Evolutionary conservation across 73 alveolate genomes (phyloP).

Genomic region (Halteria grandinella): DNA sequence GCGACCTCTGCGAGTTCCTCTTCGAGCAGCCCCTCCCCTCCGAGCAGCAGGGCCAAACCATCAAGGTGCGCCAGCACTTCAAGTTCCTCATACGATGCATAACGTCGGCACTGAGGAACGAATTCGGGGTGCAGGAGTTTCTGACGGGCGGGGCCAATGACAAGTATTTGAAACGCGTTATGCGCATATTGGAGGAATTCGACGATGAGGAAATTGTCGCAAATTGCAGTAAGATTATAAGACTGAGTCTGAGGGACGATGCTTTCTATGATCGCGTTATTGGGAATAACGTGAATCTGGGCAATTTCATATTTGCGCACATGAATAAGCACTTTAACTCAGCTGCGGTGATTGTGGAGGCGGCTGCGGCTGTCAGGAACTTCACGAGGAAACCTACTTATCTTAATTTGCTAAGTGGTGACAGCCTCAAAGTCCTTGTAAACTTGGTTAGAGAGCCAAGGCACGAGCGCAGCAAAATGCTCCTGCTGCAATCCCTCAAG

Average conservation of each 20-base stretch:
- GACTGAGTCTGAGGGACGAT: slow-evolving; percentile 39
- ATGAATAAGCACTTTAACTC: slow-evolving; percentile 54
- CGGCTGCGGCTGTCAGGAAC: slow-evolving; percentile 58
- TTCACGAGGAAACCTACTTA: slow-evolving; percentile 45
- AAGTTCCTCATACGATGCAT: slow-evolving; percentile 23
- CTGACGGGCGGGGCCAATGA: slow-evolving; percentile 32
- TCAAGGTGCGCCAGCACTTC: slow-evolving; percentile 10
- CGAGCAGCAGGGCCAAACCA: neutral
- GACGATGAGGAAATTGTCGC: slow-evolving; percentile 46
- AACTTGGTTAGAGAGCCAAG: slow-evolving; percentile 52
- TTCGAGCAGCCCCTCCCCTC: slow-evolving; percentile 37
- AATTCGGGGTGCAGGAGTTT: slow-evolving; percentile 16
- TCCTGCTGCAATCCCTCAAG: slow-evolving; percentile 35
- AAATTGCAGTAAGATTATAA: slow-evolving; percentile 29
- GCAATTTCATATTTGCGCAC: slow-evolving; percentile 36
- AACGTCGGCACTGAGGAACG: slow-evolving; percentile 37
- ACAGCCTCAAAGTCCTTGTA: slow-evolving; percentile 36
- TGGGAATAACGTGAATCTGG: slow-evolving; percentile 11
- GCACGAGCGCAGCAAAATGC: slow-evolving; percentile 32
- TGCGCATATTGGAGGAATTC: slow-evolving; percentile 36
- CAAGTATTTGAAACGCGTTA: slow-evolving; percentile 20
- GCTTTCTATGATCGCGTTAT: slow-evolving; percentile 47
- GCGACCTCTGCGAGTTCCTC: slow-evolving; percentile 17
- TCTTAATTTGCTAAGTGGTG: slow-evolving; percentile 6
- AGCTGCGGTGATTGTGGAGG: slow-evolving; percentile 50